Evolutionary conservation across 1,284 basidiomycete species (phyloP), one percentile per base, ranked within the genome.

Genomic region (Rhodotorula glutinis): DNA sequence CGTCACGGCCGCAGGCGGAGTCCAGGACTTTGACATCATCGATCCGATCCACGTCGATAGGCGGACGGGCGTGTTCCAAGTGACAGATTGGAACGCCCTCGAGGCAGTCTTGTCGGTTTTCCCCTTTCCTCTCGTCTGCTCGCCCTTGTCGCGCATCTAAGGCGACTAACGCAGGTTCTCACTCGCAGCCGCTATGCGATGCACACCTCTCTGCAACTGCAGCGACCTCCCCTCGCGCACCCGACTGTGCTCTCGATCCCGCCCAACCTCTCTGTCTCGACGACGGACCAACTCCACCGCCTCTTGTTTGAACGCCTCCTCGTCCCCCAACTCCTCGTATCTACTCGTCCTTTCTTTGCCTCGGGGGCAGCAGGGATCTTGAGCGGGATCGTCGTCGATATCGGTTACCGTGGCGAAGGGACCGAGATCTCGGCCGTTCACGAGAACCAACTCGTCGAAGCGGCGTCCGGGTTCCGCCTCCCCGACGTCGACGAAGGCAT

Each of bases 231-330:
- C 74, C 96, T 96, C 79, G 89, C 92, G 76, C 92, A 89, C 16
- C 90, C 91, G 19, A 85, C 90, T 63, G 82, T 94, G 57, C 83
- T 95, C 63, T 87, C 88, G 51, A 82, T 94, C 60, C 82, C 84
- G 2, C 79, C 88, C 0, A 86, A 88, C 27, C 83, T 92, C 27
- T 83, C 90, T n/a, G 84, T 89, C 60, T 82, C 84, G 61, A 83
- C 86, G 9, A 85, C 88, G 76, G 91, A 95, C 76, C 83, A 83
- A 55, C 83, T 89, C 76, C 89, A 88, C 72, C 91, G 91, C 76
- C 83, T 93, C 64, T 92, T 96, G 78, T 98, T 98, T 76, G 94
- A 98, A 78, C 85, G 88, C n/a, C 91, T 97, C 83, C 96, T 97
- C 77, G 87, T 89, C 53, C 90, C 95, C 7, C 89, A 87, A 38